Evolutionary conservation across 1,284 basidiomycete species (phyloP), one percentile per base, ranked within the genome.

Genomic region (Omphalotus olearius): DNA sequence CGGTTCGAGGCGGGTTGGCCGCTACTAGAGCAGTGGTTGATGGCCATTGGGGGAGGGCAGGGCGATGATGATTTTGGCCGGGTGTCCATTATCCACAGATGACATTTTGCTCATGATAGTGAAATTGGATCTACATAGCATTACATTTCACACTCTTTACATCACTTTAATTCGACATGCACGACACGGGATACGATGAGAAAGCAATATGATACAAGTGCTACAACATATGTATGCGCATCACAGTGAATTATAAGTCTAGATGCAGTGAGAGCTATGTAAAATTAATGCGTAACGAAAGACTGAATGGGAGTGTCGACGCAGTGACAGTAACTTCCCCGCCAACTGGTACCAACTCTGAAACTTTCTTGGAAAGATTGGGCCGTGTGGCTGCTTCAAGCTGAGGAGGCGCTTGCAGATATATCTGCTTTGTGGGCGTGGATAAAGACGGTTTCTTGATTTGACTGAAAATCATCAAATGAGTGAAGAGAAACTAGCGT

Each of bases 371-470:
- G 61, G 84, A 80, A 39, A 99, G 74, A 67, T 99, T 99, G 0
- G 85, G 85, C 33, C 93, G 82, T 3, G 95, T 99, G 4, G 83
- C 82, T 66, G 85, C 74, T 66, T 96, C 89, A 6, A 99, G 76
- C 63, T 93, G 90, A 3, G 90, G 88, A 4, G 97, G 96, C 0
- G 89, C 90, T 66, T 96, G 92, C 66, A 94, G 85, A 73, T 96
- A 99, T 41, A 99, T 82, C 49, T 87, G 88, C 56, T 76, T 80
- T 16, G 71, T 76, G 17, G 69, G 72, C 16, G 81, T 80, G 11
- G 89, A 88, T 39, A 97, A 67, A 0, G 93, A 95, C 0, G 94
- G 93, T 63, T 85, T 91, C 72, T 93, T 94, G 70, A 97, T 86
- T 82, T 97, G 94, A 58, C 94, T 97, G 64, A 5, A 41, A 41